Conservation (phyloP, 2,329 filamentous ascomycete genomes). For the Sporothrix variecibatus region DNA sequence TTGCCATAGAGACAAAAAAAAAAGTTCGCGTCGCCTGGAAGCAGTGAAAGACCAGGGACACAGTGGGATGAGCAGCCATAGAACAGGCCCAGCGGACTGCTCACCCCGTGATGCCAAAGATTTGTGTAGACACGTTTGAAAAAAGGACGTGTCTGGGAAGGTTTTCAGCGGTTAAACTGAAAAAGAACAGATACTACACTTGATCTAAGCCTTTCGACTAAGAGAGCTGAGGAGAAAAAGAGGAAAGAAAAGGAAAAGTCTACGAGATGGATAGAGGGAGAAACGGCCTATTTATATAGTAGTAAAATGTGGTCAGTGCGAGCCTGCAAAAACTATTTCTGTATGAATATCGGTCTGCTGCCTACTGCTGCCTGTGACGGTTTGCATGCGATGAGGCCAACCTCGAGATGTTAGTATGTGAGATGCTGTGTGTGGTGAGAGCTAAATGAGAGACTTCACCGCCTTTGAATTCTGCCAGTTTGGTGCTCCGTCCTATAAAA, state of each 20-base stretch:
- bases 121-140: slow-evolving; percentile 68
- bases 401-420: not conserved
- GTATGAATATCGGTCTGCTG: not conserved
- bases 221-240: slow-evolving; percentile 53
- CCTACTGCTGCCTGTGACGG: not conserved
- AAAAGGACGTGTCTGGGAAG: slow-evolving; percentile 62
- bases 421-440: not conserved
- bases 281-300: slow-evolving; percentile 5
- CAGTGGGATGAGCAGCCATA: slow-evolving; percentile 60
- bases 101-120: slow-evolving; percentile 60
- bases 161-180: slow-evolving; percentile 93
- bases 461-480: slow-evolving; percentile 25
- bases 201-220: slow-evolving; percentile 73
- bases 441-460: slow-evolving; percentile 8
- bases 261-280: not conserved
- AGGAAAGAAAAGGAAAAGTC: slow-evolving; percentile 42
- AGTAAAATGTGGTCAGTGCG: slow-evolving; percentile 5
- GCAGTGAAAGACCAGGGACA: slow-evolving; percentile 76
- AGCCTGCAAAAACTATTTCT: not conserved
- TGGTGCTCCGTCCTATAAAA: not conserved
- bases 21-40: slow-evolving; percentile 66
- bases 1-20: slow-evolving; percentile 31
- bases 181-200: slow-evolving; percentile 94
- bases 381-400: slow-evolving; percentile 3
- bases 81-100: slow-evolving; percentile 68